Evolutionary conservation across 108 stramenopile species (phyloP), one percentile per base, ranked within the genome.

Genomic region (Ochromonas danica): DNA sequence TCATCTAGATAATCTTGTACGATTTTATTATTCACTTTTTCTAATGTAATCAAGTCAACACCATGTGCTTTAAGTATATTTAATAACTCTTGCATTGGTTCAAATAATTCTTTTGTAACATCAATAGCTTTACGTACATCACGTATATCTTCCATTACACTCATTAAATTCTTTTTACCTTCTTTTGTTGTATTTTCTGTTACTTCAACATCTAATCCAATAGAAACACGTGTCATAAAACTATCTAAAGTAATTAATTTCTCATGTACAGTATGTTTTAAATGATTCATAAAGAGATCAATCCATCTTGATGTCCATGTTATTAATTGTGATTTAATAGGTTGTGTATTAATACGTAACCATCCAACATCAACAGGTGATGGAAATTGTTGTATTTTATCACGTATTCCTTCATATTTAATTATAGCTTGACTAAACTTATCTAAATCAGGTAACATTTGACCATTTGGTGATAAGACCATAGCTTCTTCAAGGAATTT

Each of bases 1-100:
- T 91, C 93, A 60, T 94, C 94, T 36, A 94, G 88, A 83, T 88
- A 93, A 38, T 93, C 90, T 72, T 91, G 87, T 1, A 89, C 74
- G 2, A 42, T 39, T 35, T 75, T 71, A 36, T 36, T 22, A 2
- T 31, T 14, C 25, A 61, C 10, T 25, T 2, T 65, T 33, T 60
- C 40, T n/a, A 1, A 30, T 31, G 42, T 67, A 6, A 25, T 80
- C 33, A 94, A 82, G 74, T 92, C 90, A 17, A 89, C 85, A n/a
- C 91, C 91, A 84, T 94, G 90, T 39, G 80, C 80, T 65, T 92
- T 92, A 70, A 94, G 89, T 33, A 91, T 78, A 70, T 82, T 85
- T 27, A 93, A 61, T 63, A 82, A 90, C 22, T 92, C 90, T 62
- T 88, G 87, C 61, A 92, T 87, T 33, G 94, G 94, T n/a, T 77